These are phyloP conservation scores for Pleurotus ostreatus DNA, from an alignment of 768 basidiomycete species.

Conservation along the genomic window DNA sequence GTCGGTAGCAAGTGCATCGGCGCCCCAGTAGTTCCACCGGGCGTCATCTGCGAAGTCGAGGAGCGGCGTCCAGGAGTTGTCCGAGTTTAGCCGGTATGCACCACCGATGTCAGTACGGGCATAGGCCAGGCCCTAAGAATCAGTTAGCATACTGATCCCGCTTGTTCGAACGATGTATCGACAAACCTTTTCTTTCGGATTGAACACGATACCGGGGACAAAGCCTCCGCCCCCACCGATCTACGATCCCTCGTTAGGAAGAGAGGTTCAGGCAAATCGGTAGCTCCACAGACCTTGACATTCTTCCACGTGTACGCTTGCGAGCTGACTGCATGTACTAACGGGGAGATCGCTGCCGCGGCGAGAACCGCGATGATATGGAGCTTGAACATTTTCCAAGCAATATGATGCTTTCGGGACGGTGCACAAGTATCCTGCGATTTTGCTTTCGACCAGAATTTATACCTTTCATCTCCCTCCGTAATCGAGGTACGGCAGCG, in stretches of 20 bases:
- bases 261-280: background rate
- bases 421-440: too few species aligned
- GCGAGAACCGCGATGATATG: constrained; percentile 28
- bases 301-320: constrained; percentile 61
- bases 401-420: too few species aligned
- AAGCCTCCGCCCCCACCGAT: constrained; percentile 46
- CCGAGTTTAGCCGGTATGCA: constrained; percentile 57
- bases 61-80: constrained; percentile 60
- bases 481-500: background rate
- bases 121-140: constrained; percentile 48
- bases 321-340: constrained; percentile 37
- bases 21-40: constrained; percentile 58
- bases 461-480: too few species aligned
- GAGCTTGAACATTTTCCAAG: constrained; percentile 25
- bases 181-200: constrained; percentile 43
- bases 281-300: constrained; percentile 36
- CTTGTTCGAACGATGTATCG: background rate
- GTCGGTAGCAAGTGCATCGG: constrained; percentile 60
- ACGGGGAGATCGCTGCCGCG: constrained; percentile 18
- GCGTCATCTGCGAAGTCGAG: constrained; percentile 48
- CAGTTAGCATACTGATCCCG: background rate
- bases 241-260: constrained; percentile 9
- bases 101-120: constrained; percentile 70
- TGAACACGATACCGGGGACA: constrained; percentile 58
- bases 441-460: too few species aligned